Evolutionary conservation across 129 eudicot species (phyloP).

Genomic region (Flaveria trinervia): DNA sequence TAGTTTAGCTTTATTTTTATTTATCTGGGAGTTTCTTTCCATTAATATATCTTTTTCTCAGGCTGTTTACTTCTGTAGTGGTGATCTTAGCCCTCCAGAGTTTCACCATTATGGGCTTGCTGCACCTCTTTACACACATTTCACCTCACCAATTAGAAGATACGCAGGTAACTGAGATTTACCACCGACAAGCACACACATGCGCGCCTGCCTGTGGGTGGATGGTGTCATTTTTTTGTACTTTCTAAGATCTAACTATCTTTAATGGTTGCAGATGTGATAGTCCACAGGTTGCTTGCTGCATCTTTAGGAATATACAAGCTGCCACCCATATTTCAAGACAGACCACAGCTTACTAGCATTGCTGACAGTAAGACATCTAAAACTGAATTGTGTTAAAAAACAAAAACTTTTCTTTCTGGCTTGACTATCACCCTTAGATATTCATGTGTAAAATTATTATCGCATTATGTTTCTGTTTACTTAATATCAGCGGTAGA

Average conservation of each 20-base stretch:
- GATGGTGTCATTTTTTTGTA: background rate
- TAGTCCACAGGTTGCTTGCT: slow-evolving; percentile 97
- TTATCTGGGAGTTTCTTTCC: background rate
- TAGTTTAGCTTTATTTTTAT: background rate
- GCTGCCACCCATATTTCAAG: slow-evolving; percentile 83
- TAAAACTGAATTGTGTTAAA: background rate
- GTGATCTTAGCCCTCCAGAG: slow-evolving; percentile 94
- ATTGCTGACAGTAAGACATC: slow-evolving; percentile 81
- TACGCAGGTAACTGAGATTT: slow-evolving; percentile 67
- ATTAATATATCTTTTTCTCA: slow-evolving; percentile 32
- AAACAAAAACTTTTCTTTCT: background rate
- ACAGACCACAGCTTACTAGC: slow-evolving; percentile 83
- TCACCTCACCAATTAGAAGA: slow-evolving; percentile 98
- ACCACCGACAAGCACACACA: background rate
- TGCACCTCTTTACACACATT: slow-evolving; percentile 84
- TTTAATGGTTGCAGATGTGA: slow-evolving; percentile 73
- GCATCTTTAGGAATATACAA: slow-evolving; percentile 88
- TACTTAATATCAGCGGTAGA: background rate
- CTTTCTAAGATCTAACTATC: slow-evolving; percentile 8
- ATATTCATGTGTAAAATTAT: slow-evolving; percentile 1
- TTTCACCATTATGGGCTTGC: slow-evolving; percentile 95
- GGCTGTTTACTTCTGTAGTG: slow-evolving; percentile 99
- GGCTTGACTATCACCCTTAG: background rate
- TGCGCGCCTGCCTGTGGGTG: background rate
- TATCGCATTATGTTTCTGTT: background rate